These are phyloP conservation scores for Zizania latifolia DNA, from an alignment of 176 grass and related monocot genomes.

Conservation along the genomic window DNA sequence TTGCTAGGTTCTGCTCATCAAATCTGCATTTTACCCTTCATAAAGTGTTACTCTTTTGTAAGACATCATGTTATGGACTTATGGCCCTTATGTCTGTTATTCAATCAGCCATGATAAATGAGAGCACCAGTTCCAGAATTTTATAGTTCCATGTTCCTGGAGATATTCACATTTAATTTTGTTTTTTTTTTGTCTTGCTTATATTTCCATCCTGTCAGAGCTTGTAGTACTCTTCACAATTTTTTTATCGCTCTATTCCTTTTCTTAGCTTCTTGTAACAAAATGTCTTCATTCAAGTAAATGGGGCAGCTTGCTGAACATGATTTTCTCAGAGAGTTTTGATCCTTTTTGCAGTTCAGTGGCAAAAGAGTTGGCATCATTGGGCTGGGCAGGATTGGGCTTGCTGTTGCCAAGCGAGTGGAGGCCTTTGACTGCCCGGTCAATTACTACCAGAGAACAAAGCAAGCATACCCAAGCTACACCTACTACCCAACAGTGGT, in stretches of 20 bases:
- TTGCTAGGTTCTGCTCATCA: conserved; percentile 3
- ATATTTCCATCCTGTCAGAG: not conserved
- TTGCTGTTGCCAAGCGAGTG: conserved; percentile 52
- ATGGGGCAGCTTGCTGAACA: not conserved
- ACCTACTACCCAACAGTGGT: conserved; percentile 47
- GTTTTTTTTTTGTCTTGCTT: not conserved
- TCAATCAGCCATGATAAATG: conserved; percentile 22
- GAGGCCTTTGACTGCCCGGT: conserved; percentile 75
- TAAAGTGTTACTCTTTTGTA: not conserved
- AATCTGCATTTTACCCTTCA: not conserved
- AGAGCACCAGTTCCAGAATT: not conserved
- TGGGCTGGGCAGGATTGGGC: conserved; percentile 79
- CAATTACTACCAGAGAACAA: conserved; percentile 60
- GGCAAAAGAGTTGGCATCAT: conserved; percentile 89
- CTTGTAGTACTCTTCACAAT: not conserved
- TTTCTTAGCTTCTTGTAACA: not conserved
- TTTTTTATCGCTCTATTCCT: not conserved
- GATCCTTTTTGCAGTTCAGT: conserved; percentile 60
- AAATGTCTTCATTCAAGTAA: not conserved
- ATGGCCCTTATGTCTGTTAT: conserved; percentile 4
- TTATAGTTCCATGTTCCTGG: not conserved
- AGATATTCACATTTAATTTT: not conserved
- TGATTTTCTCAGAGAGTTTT: not conserved
- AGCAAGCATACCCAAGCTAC: conserved; percentile 52
- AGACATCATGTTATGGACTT: not conserved